A percentile compares a stretch with the other conserved stretches of the same genome.
These are phyloP conservation scores for Sarocladium strictum DNA, from an alignment of 2,329 filamentous ascomycete genomes.

Conservation along the genomic window DNA sequence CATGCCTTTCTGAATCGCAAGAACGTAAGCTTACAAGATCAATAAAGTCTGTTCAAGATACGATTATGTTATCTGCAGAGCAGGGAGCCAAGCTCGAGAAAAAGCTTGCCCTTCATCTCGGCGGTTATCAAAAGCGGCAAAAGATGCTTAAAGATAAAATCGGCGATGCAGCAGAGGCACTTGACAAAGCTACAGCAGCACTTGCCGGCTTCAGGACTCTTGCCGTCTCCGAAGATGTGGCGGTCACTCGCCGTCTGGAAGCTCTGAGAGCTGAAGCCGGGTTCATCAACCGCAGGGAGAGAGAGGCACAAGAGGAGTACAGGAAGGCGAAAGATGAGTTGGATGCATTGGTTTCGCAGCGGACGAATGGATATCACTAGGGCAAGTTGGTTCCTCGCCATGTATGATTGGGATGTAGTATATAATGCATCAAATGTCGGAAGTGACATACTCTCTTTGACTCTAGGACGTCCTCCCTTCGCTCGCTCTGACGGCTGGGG, in stretches of 20 bases:
- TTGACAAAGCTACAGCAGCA: conserved; percentile 67
- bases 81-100: conserved; percentile 85
- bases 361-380: conserved; percentile 33
- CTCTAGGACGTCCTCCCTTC: not conserved
- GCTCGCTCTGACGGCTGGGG: not conserved
- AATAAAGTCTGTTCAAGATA: conserved; percentile 60
- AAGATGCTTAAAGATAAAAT: conserved; percentile 79
- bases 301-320: conserved; percentile 87
- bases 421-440: not conserved
- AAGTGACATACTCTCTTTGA: no score
- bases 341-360: conserved; percentile 43
- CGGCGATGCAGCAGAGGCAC: conserved; percentile 62
- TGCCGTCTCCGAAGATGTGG: conserved; percentile 73
- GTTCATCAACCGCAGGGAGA: conserved; percentile 73
- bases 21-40: not conserved
- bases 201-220: conserved; percentile 70
- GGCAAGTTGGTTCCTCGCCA: not conserved
- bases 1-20: no score
- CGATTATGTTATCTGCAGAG: conserved; percentile 68
- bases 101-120: conserved; percentile 80
- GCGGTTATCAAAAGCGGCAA: conserved; percentile 83
- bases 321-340: conserved; percentile 72
- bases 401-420: conserved; percentile 1
- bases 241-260: conserved; percentile 65
- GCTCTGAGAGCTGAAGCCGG: conserved; percentile 75